Base-by-base conservation (phyloP, 805 yeast species). In the Candida sanyiensis region DNA sequence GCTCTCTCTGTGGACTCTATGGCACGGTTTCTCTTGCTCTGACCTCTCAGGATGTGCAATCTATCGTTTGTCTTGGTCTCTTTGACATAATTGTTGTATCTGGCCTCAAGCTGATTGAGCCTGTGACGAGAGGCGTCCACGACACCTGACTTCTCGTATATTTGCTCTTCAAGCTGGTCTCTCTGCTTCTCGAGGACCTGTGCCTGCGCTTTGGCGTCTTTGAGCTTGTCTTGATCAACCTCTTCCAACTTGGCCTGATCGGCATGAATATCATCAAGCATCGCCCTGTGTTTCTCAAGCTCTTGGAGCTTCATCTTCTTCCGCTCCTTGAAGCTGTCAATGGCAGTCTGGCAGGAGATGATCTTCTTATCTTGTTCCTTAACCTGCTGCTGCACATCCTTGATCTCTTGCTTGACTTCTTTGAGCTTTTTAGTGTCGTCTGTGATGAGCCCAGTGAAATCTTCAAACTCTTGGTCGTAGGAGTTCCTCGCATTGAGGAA, bases 61-160 rank as follows among this genome's bases (percentile, higher is more conserved):
- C 72, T 70, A 54, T 82, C 89, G 11, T 64, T 69, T 7, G 75
- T 64, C 21, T 57, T 57, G 24, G 70, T 53, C 17, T 61, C 60
- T 6, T 62, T 58, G 39, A 67, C 63, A 18, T 70, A 46, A 3
- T 49, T 56, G 1, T 35, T 41, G n/a, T 71, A 57, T 16, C 59
- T 49, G 1, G 45, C 27, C 6, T 60, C 56, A 4, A 61, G 48
- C 4, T 52, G 51, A 3, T 53, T 59, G 0, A 67, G 47, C 35
- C 69, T 66, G 17, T 47, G 45, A 24, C 63, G 51, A 9, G 65
- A 42, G 12, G 57, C 57, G 24, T 68, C 50, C 16, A 67, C 56
- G n/a, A n/a, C n/a, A n/a, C n/a, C n/a, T n/a, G n/a, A 69, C 17
- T 65, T 62, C 6, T 67, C 54, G 7, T 68, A 62, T 23, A 67